These are phyloP conservation scores for Naegleria lovaniensis DNA, from an alignment of 208 protist species.

Conservation along the genomic window DNA sequence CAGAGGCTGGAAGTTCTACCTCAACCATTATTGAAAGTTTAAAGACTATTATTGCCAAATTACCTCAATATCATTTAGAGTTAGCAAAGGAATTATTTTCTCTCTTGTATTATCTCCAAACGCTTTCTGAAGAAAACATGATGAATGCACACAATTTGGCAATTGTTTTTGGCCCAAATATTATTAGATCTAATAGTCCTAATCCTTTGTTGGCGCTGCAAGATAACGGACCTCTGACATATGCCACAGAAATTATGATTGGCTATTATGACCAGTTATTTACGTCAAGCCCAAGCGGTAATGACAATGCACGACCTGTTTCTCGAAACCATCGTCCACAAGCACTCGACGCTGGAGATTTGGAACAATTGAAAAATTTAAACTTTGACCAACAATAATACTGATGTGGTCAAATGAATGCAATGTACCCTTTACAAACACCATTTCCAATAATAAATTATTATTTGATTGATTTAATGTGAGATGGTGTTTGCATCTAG, in stretches of 20 bases:
- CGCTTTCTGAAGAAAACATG: background rate
- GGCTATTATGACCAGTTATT: background rate
- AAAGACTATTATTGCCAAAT: background rate
- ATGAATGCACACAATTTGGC: slow-evolving; percentile 14
- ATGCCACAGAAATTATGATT: background rate
- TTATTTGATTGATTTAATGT: too few species aligned
- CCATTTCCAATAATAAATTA: too few species aligned
- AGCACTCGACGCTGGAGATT: background rate
- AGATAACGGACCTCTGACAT: background rate
- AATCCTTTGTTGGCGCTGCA: background rate
- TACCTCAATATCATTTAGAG: background rate
- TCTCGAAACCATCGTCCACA: background rate
- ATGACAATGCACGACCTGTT: background rate
- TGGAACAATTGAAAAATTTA: background rate
- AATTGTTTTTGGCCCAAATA: slow-evolving; percentile 27
- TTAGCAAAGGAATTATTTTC: background rate
- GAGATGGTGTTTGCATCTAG: too few species aligned
- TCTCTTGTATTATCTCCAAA: background rate
- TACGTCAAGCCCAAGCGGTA: too few species aligned
- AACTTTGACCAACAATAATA: background rate
- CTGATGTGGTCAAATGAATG: too few species aligned
- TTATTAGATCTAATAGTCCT: background rate
- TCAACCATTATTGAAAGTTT: background rate
- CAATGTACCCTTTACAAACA: too few species aligned
- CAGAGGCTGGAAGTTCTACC: background rate